Evolutionary conservation across 495 filamentous ascomycete species (phyloP).

Genomic region (Aspergillus coremiiformis): DNA sequence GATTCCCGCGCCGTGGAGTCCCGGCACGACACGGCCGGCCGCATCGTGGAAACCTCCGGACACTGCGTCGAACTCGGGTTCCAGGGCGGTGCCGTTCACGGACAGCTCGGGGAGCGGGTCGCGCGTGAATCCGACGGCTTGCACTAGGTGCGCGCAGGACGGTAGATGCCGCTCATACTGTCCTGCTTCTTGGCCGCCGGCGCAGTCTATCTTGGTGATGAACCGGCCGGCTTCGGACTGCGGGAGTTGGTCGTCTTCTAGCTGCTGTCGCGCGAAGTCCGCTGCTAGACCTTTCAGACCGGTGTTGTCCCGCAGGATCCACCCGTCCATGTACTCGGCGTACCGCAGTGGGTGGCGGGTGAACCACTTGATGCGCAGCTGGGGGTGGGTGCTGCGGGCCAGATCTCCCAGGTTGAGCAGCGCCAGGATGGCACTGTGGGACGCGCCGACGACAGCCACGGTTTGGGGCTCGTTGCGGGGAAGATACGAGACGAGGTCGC

Average conservation of each 20-base stretch:
- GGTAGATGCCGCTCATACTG: constrained; percentile 41
- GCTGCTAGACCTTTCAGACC: constrained; percentile 55
- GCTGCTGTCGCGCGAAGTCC: constrained; percentile 48
- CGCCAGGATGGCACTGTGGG: constrained; percentile 55
- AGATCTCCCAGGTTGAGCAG: constrained; percentile 52
- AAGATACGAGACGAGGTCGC: constrained; percentile 36
- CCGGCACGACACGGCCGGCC: constrained; percentile 32
- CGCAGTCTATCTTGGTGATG: constrained; percentile 44
- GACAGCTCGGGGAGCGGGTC: constrained; percentile 41
- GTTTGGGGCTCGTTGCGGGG: constrained; percentile 29
- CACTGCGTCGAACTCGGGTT: constrained; percentile 42
- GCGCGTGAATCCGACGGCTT: constrained; percentile 49
- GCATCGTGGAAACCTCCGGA: constrained; percentile 43
- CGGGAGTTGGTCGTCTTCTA: constrained; percentile 44
- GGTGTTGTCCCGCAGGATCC: constrained; percentile 57
- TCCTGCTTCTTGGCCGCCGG: constrained; percentile 34
- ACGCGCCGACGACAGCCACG: constrained; percentile 52
- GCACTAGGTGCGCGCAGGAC: constrained; percentile 42
- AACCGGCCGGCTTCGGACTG: constrained; percentile 43
- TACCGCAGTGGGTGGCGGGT: constrained; percentile 53
- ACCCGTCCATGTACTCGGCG: constrained; percentile 53
- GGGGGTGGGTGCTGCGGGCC: constrained; percentile 39
- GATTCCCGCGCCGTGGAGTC: constrained; percentile 52
- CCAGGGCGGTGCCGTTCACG: constrained; percentile 21
- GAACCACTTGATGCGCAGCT: constrained; percentile 53